Evolutionary conservation across 2,329 filamentous ascomycete genomes (phyloP).

Genomic region (Didymella sp.): DNA sequence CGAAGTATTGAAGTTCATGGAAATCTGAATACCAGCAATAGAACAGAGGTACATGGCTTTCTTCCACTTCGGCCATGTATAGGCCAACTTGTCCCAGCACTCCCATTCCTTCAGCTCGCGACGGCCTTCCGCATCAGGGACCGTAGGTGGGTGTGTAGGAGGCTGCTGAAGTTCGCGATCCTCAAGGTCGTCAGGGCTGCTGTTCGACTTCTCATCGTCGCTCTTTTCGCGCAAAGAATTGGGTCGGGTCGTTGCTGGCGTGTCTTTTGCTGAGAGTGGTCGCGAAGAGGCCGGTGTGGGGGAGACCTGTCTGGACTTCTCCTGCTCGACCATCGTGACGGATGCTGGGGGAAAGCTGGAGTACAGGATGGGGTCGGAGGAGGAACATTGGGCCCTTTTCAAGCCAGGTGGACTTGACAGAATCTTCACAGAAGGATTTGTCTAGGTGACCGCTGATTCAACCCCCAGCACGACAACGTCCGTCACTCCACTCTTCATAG

Average conservation of each 20-base stretch:
- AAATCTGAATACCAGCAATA: constrained; percentile 62
- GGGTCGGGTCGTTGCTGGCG: constrained; percentile 5
- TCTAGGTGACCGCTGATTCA: neutral
- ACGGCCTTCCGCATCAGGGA: constrained; percentile 25
- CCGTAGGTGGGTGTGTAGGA: constrained; percentile 15
- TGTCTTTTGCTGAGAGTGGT: constrained; percentile 10
- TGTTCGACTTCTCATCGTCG: constrained; percentile 23
- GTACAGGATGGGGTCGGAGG: constrained; percentile 8
- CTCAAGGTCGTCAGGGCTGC: constrained; percentile 17
- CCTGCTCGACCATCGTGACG: constrained; percentile 8
- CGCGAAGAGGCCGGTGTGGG: constrained; percentile 10
- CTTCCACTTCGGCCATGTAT: constrained; percentile 55
- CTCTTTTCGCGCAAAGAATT: constrained; percentile 19
- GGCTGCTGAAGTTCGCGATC: constrained; percentile 6
- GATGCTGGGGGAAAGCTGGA: constrained; percentile 16
- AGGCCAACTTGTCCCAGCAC: constrained; percentile 57
- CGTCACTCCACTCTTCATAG: constrained; percentile 12
- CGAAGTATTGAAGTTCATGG: constrained; percentile 64
- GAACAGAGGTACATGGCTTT: constrained; percentile 61
- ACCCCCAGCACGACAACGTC: constrained; percentile 8
- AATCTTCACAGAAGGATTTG: constrained; percentile 2
- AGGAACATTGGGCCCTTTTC: constrained; percentile 8
- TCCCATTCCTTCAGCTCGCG: constrained; percentile 50
- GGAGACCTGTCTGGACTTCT: constrained; percentile 20
- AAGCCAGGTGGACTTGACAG: neutral